A percentile compares a stretch with the other conserved stretches of the same genome.
Evolutionary conservation across 257 asterid genomes (phyloP).

Genomic region (Gardenia jasminoides): DNA sequence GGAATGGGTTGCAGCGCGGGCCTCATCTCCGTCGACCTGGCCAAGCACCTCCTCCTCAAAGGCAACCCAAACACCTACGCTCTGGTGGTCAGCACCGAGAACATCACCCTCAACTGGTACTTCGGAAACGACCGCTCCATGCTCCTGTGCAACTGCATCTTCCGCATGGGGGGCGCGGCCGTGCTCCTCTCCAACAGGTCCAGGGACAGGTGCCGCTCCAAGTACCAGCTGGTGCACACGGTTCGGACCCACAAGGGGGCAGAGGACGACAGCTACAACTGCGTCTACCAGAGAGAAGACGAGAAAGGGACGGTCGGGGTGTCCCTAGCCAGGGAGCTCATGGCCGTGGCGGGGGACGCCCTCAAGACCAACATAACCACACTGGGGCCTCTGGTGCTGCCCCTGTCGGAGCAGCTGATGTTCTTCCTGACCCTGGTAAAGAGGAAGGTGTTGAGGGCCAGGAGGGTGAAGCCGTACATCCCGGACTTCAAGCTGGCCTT

Average conservation of each 20-base stretch:
- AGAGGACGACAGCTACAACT: conserved; percentile 39
- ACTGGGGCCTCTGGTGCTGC: conserved; percentile 44
- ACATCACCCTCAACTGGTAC: conserved; percentile 45
- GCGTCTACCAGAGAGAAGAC: conserved; percentile 48
- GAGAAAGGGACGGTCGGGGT: conserved; percentile 39
- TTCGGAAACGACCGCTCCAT: conserved; percentile 46
- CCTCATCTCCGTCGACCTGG: conserved; percentile 42
- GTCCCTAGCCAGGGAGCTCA: conserved; percentile 43
- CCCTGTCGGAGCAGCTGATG: conserved; percentile 48
- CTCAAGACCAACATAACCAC: conserved; percentile 42
- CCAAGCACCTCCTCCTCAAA: conserved; percentile 37
- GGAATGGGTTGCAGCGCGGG: conserved; percentile 73
- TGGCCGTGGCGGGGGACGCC: conserved; percentile 55
- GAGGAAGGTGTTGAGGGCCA: conserved; percentile 25
- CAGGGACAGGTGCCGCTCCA: conserved; percentile 31
- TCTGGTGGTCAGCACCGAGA: conserved; percentile 56
- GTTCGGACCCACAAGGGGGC: conserved; percentile 54
- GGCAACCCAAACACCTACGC: conserved; percentile 45
- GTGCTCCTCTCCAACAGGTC: conserved; percentile 48
- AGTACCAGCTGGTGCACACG: conserved; percentile 51
- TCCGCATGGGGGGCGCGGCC: conserved; percentile 59
- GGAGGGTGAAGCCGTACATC: conserved; percentile 36
- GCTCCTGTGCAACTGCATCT: conserved; percentile 42
- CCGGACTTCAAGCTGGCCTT: conserved; percentile 48
- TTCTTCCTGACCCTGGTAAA: conserved; percentile 32